Evolutionary conservation across 176 grass and related monocot genomes (phyloP).

Genomic region (Raddia distichophylla): DNA sequence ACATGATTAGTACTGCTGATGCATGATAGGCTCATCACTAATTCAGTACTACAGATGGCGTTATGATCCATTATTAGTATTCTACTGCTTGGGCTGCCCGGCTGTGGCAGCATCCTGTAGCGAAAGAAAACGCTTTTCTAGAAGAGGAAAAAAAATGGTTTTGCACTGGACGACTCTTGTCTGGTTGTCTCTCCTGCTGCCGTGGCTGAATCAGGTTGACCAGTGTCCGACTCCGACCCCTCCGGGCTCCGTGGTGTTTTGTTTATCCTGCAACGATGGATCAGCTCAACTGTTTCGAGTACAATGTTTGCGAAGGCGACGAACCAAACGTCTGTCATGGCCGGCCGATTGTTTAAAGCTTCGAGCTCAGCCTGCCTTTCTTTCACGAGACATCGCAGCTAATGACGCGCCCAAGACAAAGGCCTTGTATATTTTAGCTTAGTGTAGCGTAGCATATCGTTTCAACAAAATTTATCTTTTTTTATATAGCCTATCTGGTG

Average conservation of each 20-base stretch:
- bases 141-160: no score
- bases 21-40: conserved; percentile 26
- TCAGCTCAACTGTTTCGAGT: not conserved
- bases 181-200: not conserved
- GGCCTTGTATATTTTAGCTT: no score
- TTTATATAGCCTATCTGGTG: no score
- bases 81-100: not conserved
- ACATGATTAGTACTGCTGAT: not conserved
- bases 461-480: no score
- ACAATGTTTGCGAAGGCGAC: not conserved
- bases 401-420: not conserved
- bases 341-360: conserved; percentile 50
- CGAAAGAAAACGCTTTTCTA: not conserved
- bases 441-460: no score
- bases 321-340: not conserved
- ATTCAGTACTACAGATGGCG: conserved; percentile 2
- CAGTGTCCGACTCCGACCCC: conserved; percentile 7
- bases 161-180: not conserved
- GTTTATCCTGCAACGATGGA: not conserved
- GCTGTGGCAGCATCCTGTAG: not conserved
- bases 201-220: conserved; percentile 37
- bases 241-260: no score
- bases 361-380: not conserved
- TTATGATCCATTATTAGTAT: not conserved
- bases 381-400: conserved; percentile 17